Evolutionary conservation across 768 basidiomycete species (phyloP).

Genomic region (Lentinula boryana): DNA sequence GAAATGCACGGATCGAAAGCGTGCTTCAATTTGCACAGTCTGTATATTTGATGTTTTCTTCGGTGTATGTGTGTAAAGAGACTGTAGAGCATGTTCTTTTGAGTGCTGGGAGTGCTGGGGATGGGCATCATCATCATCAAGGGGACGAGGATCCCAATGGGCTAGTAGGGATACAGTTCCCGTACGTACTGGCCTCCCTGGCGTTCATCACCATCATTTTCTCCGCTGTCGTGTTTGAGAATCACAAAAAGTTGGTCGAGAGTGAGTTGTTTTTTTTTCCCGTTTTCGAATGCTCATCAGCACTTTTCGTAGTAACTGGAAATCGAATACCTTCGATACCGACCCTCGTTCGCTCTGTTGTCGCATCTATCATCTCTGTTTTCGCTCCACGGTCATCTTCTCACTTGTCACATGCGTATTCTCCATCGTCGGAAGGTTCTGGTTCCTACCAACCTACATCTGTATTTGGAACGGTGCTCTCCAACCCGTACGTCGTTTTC

Average conservation of each 20-base stretch:
- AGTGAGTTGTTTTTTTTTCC: conserved; percentile 34
- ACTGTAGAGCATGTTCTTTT: conserved; percentile 89
- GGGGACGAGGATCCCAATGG: conserved; percentile 47
- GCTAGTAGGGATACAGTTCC: conserved; percentile 63
- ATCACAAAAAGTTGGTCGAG: conserved; percentile 59
- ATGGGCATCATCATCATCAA: conserved; percentile 62
- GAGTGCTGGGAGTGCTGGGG: conserved; percentile 41
- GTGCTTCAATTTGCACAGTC: conserved; percentile 82
- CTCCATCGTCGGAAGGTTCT: conserved; percentile 17
- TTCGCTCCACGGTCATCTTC: conserved; percentile 14
- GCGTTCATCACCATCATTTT: conserved; percentile 52
- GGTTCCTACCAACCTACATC: conserved; percentile 14
- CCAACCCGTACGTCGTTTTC: conserved; percentile 71
- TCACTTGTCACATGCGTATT: conserved; percentile 20
- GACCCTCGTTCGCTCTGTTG: conserved; percentile 40
- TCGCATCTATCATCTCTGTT: conserved; percentile 27
- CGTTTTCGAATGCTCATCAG: not conserved
- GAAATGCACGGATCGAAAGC: conserved; percentile 63
- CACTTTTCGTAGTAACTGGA: conserved; percentile 42
- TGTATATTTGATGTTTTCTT: conserved; percentile 90
- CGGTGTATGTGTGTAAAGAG: conserved; percentile 96
- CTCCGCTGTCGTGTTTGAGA: conserved; percentile 54
- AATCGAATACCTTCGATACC: conserved; percentile 54
- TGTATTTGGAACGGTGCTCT: conserved; percentile 34
- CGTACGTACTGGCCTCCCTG: conserved; percentile 47